Base-by-base conservation (phyloP, 768 basidiomycete genomes). In the Xerocomus spinulosus region DNA sequence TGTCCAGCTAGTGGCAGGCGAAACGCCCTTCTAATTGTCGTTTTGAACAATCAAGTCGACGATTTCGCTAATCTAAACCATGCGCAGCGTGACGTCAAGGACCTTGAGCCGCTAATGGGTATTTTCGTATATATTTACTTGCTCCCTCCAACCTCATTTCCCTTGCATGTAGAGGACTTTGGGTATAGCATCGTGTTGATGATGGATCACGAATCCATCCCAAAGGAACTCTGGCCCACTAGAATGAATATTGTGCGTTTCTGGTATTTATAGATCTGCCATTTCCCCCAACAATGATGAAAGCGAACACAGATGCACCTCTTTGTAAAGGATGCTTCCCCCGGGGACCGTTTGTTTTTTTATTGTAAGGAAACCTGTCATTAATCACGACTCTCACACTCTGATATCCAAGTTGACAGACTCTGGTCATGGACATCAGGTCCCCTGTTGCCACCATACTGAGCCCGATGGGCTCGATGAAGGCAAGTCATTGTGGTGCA, bases 381-480 rank as follows among this genome's bases (percentile, higher is more conserved):
- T 2, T 18, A 7, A 5, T 3, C 5, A 15, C 15, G 17, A 7
- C 20, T 15, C 28, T 2, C 6, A 5, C 15, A n/a, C 35, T 24
- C 44, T 49, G 24, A 56, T 14, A 25, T 23, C 20, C 3, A 13
- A n/a, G 24, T 30, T n/a, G 23, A 44, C 48, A 76, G 75, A 76
- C 54, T 73, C 79, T 0, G 80, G 80, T 0, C 80, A 82, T 53
- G 73, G 73, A 0, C 53, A 56, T 12, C 80, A 82, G 51, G 62
- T 72, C 7, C 51, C 68, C 2, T 76, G 73, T 21, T 48, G 60
- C 15, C 66, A 78, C 49, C 62, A 67, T 9, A 73, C 64, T 2
- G 79, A 81, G 51, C 67, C 72, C 18, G 80, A 82, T 50, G 73
- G 77, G 3, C 59, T 69, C 46, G 79, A 81, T 40, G 80, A 82